Conservation (phyloP, 768 basidiomycete species). For the Lentinula raphanica region DNA sequence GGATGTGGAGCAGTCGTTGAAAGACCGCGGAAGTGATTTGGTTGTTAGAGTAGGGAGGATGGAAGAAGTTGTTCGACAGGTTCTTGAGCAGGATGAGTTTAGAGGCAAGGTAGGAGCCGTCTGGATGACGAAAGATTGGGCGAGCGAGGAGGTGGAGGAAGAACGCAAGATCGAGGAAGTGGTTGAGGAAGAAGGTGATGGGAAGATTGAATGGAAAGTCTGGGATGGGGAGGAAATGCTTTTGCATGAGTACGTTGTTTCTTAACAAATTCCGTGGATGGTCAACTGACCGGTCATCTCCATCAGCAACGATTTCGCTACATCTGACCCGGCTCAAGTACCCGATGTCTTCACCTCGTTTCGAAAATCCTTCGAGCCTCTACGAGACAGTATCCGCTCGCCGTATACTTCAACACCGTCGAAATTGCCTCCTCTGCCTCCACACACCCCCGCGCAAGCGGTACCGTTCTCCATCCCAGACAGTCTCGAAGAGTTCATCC, state of each 20-base stretch:
- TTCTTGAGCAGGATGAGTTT: neutral
- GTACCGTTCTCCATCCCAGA: constrained; percentile 5
- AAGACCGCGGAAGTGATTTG: constrained; percentile 21
- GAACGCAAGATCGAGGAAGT: constrained; percentile 16
- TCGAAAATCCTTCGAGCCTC: constrained; percentile 32
- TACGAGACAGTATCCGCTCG: constrained; percentile 27
- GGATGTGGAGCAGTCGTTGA: constrained; percentile 20
- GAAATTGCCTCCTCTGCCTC: constrained; percentile 7
- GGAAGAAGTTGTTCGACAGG: constrained; percentile 21
- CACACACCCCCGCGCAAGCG: neutral
- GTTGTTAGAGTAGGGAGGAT: constrained; percentile 30
- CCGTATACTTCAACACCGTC: constrained; percentile 13
- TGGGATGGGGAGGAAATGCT: constrained; percentile 17
- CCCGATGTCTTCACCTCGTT: constrained; percentile 38
- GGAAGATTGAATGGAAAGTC: constrained; percentile 8
- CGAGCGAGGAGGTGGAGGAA: constrained; percentile 29
- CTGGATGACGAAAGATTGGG: constrained; percentile 18
- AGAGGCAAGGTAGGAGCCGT: constrained; percentile 22
- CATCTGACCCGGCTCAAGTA: constrained; percentile 10
- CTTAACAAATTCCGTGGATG: no score
- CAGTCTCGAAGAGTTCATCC: neutral
- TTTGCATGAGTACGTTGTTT: constrained; percentile 22
- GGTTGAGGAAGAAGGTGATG: neutral
- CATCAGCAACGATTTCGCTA: constrained; percentile 10
- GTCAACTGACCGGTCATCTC: no score